Conservation (phyloP, 75 land plant species). For the Picea sitchensis region DNA sequence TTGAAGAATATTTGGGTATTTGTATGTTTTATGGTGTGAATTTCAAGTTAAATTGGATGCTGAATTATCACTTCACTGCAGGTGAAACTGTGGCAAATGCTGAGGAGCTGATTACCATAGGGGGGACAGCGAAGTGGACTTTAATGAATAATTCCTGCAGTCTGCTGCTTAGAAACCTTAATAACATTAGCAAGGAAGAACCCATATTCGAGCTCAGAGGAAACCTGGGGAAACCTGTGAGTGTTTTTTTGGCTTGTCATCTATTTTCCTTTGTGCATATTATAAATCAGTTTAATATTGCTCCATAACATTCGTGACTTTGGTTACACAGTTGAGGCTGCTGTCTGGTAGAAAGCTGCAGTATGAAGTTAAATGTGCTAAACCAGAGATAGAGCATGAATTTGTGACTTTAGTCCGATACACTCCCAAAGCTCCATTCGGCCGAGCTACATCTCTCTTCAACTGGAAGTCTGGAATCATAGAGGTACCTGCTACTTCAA, state of each 20-base stretch:
- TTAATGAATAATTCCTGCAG: constrained; percentile 12
- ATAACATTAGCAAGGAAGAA: background rate
- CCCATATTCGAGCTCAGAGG: constrained; percentile 8
- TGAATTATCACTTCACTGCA: background rate
- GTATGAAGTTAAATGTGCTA: constrained; percentile 43
- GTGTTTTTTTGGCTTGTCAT: background rate
- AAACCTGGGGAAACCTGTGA: constrained; percentile 9
- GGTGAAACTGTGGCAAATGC: constrained; percentile 13
- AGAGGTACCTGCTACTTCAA: constrained; percentile 31
- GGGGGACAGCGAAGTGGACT: background rate
- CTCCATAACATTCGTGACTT: too few species aligned
- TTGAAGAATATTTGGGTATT: background rate
- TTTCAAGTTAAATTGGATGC: background rate
- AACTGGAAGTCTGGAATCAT: constrained; percentile 49
- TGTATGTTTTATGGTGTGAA: too few species aligned
- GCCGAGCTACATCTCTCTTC: constrained; percentile 68
- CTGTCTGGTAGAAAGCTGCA: constrained; percentile 69
- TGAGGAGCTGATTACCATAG: constrained; percentile 2
- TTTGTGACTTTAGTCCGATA: constrained; percentile 65
- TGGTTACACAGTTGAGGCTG: constrained; percentile 45
- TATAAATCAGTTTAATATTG: too few species aligned
- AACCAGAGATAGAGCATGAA: constrained; percentile 28
- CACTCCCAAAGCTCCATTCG: constrained; percentile 64
- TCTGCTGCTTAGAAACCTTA: constrained; percentile 3
- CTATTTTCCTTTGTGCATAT: background rate